These are phyloP conservation scores for Brassica rapa DNA, from an alignment of 345 rosid species.

Conservation along the genomic window DNA sequence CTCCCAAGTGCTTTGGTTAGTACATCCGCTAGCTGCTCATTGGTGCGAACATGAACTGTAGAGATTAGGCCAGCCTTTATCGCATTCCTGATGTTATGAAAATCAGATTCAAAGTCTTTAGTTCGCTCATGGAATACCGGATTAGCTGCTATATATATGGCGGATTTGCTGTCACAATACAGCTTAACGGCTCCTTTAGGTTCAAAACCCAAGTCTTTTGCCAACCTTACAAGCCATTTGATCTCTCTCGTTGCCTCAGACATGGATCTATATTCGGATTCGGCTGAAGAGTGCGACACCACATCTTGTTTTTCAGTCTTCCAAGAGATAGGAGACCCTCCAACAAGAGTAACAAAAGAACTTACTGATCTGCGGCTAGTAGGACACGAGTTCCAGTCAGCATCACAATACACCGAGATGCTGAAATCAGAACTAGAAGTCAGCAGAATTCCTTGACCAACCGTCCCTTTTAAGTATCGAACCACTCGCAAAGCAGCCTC, in stretches of 20 bases:
- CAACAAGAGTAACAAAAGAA: background rate
- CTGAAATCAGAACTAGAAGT: background rate
- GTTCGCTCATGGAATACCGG: no score
- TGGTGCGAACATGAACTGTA: background rate
- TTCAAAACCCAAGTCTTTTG: no score
- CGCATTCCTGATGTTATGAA: no score
- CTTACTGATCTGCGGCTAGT: background rate
- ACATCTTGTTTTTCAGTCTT: background rate
- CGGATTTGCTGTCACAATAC: no score
- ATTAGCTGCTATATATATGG: no score
- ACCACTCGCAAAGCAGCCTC: background rate
- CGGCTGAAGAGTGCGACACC: background rate
- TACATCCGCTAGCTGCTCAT: background rate
- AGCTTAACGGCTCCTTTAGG: no score
- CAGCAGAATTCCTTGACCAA: background rate
- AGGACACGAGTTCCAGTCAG: background rate
- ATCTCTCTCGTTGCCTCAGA: background rate
- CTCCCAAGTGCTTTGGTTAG: background rate
- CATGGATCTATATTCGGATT: background rate
- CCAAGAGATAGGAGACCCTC: background rate
- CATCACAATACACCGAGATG: background rate
- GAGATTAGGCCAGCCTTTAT: background rate
- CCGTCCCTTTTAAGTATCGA: background rate
- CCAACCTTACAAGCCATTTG: no score
- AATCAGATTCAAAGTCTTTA: no score